These are phyloP conservation scores for Hanseniaspora meyeri DNA, from an alignment of 805 yeast genomes.

Conservation along the genomic window DNA sequence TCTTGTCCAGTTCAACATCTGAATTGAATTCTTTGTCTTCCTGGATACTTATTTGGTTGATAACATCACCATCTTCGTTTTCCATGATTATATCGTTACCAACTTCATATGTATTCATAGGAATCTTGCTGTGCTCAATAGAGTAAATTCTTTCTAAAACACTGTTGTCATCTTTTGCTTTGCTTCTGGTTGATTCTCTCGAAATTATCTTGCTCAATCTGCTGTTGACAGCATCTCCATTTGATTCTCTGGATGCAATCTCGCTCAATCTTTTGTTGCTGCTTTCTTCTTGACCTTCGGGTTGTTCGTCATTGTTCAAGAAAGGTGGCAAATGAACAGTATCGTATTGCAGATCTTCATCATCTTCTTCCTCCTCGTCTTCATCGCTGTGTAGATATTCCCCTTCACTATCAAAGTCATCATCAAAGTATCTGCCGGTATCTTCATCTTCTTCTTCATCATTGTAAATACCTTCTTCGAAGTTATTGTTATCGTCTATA, in stretches of 20 bases:
- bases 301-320: neutral
- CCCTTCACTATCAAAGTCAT: neutral
- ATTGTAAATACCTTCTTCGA: neutral
- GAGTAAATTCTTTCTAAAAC: slow-evolving; percentile 17
- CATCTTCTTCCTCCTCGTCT: neutral
- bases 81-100: slow-evolving; percentile 64
- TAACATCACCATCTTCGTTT: slow-evolving; percentile 70
- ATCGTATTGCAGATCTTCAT: slow-evolving; percentile 11
- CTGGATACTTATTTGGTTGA: slow-evolving; percentile 36
- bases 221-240: slow-evolving; percentile 12
- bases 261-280: no score
- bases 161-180: slow-evolving; percentile 14
- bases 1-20: neutral
- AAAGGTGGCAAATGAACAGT: slow-evolving; percentile 13
- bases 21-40: neutral
- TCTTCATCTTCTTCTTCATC: slow-evolving; percentile 2
- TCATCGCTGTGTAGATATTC: slow-evolving; percentile 4
- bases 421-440: slow-evolving; percentile 2
- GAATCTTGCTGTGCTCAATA: slow-evolving; percentile 23
- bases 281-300: neutral
- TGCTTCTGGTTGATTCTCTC: slow-evolving; percentile 11
- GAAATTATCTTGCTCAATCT: neutral
- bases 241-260: neutral
- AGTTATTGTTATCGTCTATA: slow-evolving; percentile 4
- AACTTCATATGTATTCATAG: slow-evolving; percentile 45